Percentiles rank a stretch among this genome's conserved stretches.
Conservation (phyloP, 495 filamentous ascomycete species). For the Massariosphaeria phaeospora region DNA sequence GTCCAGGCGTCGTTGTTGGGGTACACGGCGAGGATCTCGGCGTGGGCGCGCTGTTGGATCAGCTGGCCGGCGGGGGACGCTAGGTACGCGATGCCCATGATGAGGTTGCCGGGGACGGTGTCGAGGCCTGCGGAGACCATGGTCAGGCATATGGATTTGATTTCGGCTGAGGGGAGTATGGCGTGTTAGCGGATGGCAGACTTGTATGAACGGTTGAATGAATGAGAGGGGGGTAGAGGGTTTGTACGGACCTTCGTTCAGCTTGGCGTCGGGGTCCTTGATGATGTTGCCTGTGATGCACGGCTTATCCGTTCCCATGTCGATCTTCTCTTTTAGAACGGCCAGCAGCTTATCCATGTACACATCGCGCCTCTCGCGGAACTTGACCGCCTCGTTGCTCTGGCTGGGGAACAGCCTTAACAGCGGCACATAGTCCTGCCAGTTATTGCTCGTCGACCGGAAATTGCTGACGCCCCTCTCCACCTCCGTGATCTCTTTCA, state of each 20-base stretch:
- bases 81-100: conserved; percentile 70
- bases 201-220: neutral
- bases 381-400: conserved; percentile 50
- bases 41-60: conserved; percentile 60
- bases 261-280: conserved; percentile 51
- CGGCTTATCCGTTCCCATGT: conserved; percentile 59
- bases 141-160: conserved; percentile 67
- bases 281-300: conserved; percentile 66
- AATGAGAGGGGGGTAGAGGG: neutral
- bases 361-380: conserved; percentile 51
- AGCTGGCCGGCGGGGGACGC: conserved; percentile 55
- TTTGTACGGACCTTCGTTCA: conserved; percentile 44
- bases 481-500: conserved; percentile 58
- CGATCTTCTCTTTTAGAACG: conserved; percentile 55
- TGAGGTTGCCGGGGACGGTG: conserved; percentile 62
- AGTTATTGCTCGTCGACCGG: conserved; percentile 62
- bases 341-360: conserved; percentile 56
- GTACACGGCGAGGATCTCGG: conserved; percentile 60
- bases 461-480: conserved; percentile 61
- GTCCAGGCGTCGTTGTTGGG: conserved; percentile 62
- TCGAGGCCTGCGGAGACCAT: conserved; percentile 73
- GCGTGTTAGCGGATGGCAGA: no score
- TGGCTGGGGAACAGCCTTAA: conserved; percentile 53
- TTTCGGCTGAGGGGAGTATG: conserved; percentile 52
- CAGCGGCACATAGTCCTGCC: conserved; percentile 64